phyloP scores from a whole-genome alignment of 2,329 filamentous ascomycete genomes.

The Tolypocladium ovalisporum region DNA sequence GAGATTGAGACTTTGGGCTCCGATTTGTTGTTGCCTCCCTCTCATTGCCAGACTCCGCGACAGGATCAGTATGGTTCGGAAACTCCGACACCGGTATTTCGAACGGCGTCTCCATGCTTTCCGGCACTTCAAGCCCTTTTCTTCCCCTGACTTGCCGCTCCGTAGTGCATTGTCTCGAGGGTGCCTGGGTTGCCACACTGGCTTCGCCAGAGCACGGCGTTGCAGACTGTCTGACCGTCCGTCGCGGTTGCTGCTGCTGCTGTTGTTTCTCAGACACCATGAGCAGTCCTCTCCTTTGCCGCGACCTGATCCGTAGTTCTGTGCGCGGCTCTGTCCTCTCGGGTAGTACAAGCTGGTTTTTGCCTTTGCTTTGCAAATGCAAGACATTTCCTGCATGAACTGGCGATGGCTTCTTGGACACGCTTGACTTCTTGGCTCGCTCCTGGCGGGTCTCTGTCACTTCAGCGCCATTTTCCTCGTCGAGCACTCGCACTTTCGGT shows the following conservation, averaged over 20 bases:
- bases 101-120: not conserved
- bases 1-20: not conserved
- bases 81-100: too few relatives aligned
- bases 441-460: not conserved
- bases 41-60: not conserved
- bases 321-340: conserved; percentile 21
- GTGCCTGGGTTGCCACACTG: not conserved
- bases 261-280: conserved; percentile 28
- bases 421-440: not conserved
- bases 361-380: not conserved
- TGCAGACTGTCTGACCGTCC: not conserved
- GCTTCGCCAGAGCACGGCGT: not conserved
- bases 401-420: not conserved
- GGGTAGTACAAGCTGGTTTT: not conserved
- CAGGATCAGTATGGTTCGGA: not conserved
- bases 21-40: not conserved
- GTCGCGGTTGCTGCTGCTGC: not conserved
- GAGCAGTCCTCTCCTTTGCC: conserved; percentile 36
- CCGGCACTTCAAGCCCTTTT: not conserved
- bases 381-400: not conserved
- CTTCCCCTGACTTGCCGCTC: not conserved
- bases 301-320: conserved; percentile 34
- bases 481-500: not conserved
- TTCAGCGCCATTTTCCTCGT: not conserved
- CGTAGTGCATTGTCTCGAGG: too few relatives aligned